phyloP scores from a whole-genome alignment of 179 eudicot genomes.

The Spinacia oleracea region DNA sequence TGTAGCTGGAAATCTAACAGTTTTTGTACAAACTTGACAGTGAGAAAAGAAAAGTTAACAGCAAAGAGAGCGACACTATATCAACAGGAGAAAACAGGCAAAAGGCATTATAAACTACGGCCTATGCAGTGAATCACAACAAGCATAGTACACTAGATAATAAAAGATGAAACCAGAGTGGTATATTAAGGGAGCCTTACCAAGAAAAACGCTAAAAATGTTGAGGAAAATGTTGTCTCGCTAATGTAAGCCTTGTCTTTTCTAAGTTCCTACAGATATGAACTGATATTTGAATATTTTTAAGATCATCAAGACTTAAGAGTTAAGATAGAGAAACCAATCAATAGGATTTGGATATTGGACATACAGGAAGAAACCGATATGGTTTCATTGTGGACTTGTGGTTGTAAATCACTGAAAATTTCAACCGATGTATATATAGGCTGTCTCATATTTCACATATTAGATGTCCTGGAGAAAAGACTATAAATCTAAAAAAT shows the following conservation, averaged over 20 bases:
- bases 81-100: no score
- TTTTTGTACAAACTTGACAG: background rate
- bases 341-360: background rate
- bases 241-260: conserved; percentile 85
- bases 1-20: background rate
- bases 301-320: conserved; percentile 13
- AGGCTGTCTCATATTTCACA: conserved; percentile 65
- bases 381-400: no score
- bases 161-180: background rate
- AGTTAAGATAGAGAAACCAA: background rate
- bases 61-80: no score
- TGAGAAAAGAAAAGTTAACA: no score
- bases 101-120: background rate
- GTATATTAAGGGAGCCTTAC: conserved; percentile 44
- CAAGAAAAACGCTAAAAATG: conserved; percentile 81
- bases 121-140: background rate
- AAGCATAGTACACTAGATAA: background rate
- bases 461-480: background rate
- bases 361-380: conserved; percentile 84
- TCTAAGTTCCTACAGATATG: conserved; percentile 76
- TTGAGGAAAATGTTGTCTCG: conserved; percentile 67
- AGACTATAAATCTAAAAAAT: background rate
- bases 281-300: background rate
- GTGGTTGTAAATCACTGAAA: no score
- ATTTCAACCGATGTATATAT: conserved; percentile 83